These are phyloP conservation scores for Casuarina equisetifolia DNA, from an alignment of 306 rosid genomes.

Conservation along the genomic window DNA sequence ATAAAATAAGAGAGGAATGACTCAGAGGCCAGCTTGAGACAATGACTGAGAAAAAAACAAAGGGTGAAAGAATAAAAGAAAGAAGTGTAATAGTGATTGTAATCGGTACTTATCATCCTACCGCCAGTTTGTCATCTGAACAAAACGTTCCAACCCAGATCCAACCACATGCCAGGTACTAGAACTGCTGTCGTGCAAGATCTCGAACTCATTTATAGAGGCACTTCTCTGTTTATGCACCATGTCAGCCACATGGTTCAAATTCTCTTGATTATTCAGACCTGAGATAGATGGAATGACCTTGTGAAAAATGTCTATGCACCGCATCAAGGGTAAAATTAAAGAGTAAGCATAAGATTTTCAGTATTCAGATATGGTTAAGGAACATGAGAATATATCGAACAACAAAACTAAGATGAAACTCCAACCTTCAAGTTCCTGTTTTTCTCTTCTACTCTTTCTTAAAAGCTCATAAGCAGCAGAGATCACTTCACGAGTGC, in stretches of 20 bases:
- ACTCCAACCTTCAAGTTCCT: conserved; percentile 54
- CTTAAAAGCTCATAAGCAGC: conserved; percentile 68
- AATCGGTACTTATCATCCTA: conserved; percentile 38
- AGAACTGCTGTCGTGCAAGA: conserved; percentile 56
- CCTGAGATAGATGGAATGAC: conserved; percentile 41
- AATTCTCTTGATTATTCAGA: conserved; percentile 42
- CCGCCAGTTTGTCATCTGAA: conserved; percentile 98
- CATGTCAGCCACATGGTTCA: conserved; percentile 70
- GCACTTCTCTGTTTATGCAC: conserved; percentile 70
- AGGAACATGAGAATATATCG: conserved; percentile 7
- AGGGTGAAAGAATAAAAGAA: background rate
- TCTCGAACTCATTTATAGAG: conserved; percentile 80
- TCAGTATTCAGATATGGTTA: background rate
- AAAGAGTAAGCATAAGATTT: conserved; percentile 11
- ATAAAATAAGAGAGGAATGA: conserved; percentile 7
- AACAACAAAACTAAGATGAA: conserved; percentile 21
- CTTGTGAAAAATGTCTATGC: conserved; percentile 25
- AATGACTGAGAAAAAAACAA: background rate
- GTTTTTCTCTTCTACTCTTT: conserved; percentile 48
- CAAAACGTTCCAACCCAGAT: conserved; percentile 86
- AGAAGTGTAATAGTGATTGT: background rate
- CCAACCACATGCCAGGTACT: conserved; percentile 79
- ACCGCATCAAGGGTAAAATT: conserved; percentile 1
- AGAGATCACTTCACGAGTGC: conserved; percentile 69
- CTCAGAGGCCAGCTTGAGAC: conserved; percentile 1